Percentiles rank a stretch among this genome's conserved stretches.
phyloP scores from a whole-genome alignment of 2,329 filamentous ascomycete genomes.

The Neurospora sp. region DNA sequence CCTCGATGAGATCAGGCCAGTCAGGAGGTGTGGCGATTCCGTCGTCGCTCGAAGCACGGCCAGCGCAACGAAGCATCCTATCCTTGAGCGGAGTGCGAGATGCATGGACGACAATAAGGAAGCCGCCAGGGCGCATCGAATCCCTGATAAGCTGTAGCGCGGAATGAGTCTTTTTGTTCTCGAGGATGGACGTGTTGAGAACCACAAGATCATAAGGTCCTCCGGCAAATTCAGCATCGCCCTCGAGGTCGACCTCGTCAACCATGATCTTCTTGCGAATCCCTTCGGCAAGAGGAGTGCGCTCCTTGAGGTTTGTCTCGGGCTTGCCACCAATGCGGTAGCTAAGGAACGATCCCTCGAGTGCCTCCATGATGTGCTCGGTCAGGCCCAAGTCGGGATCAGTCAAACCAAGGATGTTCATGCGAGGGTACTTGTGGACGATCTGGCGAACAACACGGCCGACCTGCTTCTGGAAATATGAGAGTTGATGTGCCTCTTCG shows the following conservation, averaged over 20 bases:
- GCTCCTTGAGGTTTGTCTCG: constrained; percentile 13
- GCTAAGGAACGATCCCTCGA: constrained; percentile 22
- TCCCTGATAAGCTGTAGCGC: constrained; percentile 11
- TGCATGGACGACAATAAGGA: constrained; percentile 22
- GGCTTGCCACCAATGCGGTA: constrained; percentile 19
- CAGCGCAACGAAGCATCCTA: constrained; percentile 10
- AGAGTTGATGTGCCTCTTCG: constrained; percentile 22
- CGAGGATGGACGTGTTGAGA: constrained; percentile 16
- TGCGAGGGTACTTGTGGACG: constrained; percentile 27
- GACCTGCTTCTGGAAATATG: constrained; percentile 24
- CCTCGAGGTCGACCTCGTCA: constrained; percentile 15
- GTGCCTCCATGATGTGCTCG: constrained; percentile 21
- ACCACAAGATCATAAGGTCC: constrained; percentile 20
- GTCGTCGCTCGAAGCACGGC: neutral
- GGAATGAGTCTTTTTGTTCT: constrained; percentile 1
- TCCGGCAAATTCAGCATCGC: constrained; percentile 8
- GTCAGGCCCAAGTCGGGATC: constrained; percentile 22
- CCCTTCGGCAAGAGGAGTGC: constrained; percentile 5
- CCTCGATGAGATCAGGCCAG: constrained; percentile 25
- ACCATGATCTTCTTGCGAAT: constrained; percentile 12
- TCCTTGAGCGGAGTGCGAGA: constrained; percentile 13
- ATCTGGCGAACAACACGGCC: constrained; percentile 27
- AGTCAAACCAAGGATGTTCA: constrained; percentile 29
- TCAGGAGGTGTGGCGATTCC: constrained; percentile 19
- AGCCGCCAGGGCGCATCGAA: constrained; percentile 22